A percentile compares a stretch with the other conserved stretches of the same genome.
These are phyloP conservation scores for Verticillium klebahnii DNA, from an alignment of 2,329 filamentous ascomycete genomes.

Conservation along the genomic window DNA sequence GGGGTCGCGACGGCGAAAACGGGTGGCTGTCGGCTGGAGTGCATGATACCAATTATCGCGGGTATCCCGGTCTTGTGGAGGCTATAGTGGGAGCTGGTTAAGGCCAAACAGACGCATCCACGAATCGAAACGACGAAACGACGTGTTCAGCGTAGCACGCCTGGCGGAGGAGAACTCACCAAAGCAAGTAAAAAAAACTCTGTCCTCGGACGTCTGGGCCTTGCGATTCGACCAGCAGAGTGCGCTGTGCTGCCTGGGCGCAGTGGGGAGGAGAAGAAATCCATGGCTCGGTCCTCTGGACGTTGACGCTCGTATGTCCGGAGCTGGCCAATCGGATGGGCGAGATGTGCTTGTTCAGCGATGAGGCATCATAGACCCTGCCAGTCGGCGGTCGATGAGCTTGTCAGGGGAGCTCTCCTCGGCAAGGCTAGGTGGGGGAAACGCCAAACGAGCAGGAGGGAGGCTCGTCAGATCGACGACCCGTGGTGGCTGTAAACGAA, in stretches of 20 bases:
- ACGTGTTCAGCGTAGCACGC: not conserved
- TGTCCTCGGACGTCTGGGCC: not conserved
- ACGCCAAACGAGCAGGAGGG: not conserved
- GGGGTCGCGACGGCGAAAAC: slow-evolving; percentile 6
- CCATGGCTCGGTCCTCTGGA: not conserved
- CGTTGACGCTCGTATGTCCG: not conserved
- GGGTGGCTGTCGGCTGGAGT: slow-evolving; percentile 6
- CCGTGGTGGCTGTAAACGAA: not conserved
- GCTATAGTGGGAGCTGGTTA: slow-evolving; percentile 13
- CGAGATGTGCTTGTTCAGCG: not conserved
- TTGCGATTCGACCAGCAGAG: not conserved
- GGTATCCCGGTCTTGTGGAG: slow-evolving; percentile 6
- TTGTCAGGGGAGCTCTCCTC: not conserved
- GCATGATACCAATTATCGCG: slow-evolving; percentile 4
- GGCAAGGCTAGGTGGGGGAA: not conserved
- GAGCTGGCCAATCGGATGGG: not conserved
- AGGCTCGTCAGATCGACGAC: not conserved
- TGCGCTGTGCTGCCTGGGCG: not conserved
- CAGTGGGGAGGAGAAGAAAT: not conserved
- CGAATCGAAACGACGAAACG: slow-evolving; percentile 2
- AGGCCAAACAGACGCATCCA: slow-evolving; percentile 12
- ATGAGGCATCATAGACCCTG: not conserved
- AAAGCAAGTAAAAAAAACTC: not conserved
- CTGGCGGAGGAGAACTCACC: not conserved
- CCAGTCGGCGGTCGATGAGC: not conserved